Base-by-base conservation (phyloP, 257 asterid species). In the Apocynum venetum region DNA sequence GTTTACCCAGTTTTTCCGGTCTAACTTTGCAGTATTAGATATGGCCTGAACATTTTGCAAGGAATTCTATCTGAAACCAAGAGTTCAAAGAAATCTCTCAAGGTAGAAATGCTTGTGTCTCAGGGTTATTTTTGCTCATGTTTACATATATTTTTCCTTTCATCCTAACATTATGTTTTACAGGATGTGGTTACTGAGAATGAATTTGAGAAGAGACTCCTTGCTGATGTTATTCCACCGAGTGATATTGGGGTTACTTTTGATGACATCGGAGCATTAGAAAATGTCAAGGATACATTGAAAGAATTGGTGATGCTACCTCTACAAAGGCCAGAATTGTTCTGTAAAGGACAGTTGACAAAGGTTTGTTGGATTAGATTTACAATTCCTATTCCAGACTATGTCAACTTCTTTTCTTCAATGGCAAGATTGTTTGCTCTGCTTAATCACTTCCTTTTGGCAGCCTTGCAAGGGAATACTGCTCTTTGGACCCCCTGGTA, bases 391-490 rank as follows among this genome's bases (percentile, higher is more conserved):
- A 43, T 41, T 19, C 36, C 36, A 73, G 13, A 20, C 36, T 36
- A 73, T 11, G 6, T n/a, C 38, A 31, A 4, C 14, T 31, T 35
- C 20, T 3, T 20, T 35, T 19, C 17, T 38, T 47, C 0, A 3
- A 6, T 40, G 52, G 20, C 53, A 43, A 46, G 43, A 46, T 63
- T 75, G 55, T 63, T 55, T 48, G 51, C 46, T 68, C 78, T 82
- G 82, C 17, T 13, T 19, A 66, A 57, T 66, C 36, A 14, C 48
- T 75, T 74, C 38, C 60, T 2, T 48, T 47, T 75, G 40, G 49
- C 91, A 93, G 98, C 98, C 98, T 35, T 90, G 95, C 86, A 93
- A 91, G 81, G 98, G 98, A 79, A 93, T 93, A 82, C 95, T 93
- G 78, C 85, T 93, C 71, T 91, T 93, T 82, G 96, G 96, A 38